These are phyloP conservation scores for Gossypioides kirkii DNA, from an alignment of 345 rosid species.

Conservation along the genomic window DNA sequence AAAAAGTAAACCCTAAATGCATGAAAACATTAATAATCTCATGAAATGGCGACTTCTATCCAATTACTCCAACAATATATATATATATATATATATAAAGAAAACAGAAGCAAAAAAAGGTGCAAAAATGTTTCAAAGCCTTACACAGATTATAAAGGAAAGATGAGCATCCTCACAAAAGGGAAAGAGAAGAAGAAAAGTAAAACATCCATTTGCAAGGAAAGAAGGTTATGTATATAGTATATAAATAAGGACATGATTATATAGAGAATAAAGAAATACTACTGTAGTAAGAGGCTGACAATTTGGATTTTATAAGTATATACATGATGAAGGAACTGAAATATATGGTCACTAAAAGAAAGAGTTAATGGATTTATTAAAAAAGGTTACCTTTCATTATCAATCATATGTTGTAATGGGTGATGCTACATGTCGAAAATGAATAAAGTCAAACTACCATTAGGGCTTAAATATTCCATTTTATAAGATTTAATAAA, in stretches of 20 bases:
- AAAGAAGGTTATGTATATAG: not conserved
- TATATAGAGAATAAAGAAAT: not conserved
- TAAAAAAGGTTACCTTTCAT: not conserved
- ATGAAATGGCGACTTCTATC: not conserved
- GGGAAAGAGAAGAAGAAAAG: not conserved
- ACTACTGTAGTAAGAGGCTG: not conserved
- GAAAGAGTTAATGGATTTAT: not conserved
- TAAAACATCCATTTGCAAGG: not conserved
- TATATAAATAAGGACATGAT: not conserved
- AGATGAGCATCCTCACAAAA: not conserved
- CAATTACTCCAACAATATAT: not conserved
- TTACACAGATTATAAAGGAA: slow-evolving; percentile 3
- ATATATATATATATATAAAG: not conserved
- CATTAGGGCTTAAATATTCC: not conserved
- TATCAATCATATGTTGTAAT: not conserved
- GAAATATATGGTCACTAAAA: not conserved
- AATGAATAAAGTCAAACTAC: slow-evolving; percentile 5
- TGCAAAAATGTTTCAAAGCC: slow-evolving; percentile 1
- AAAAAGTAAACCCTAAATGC: not conserved
- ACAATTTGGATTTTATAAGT: not conserved
- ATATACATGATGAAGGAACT: not conserved
- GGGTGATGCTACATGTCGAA: not conserved
- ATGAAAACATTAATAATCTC: not conserved
- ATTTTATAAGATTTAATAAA: not conserved
- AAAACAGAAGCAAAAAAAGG: not conserved